These are phyloP conservation scores for Huntiella abstrusa DNA, from an alignment of 2,329 filamentous ascomycete species.

Conservation along the genomic window DNA sequence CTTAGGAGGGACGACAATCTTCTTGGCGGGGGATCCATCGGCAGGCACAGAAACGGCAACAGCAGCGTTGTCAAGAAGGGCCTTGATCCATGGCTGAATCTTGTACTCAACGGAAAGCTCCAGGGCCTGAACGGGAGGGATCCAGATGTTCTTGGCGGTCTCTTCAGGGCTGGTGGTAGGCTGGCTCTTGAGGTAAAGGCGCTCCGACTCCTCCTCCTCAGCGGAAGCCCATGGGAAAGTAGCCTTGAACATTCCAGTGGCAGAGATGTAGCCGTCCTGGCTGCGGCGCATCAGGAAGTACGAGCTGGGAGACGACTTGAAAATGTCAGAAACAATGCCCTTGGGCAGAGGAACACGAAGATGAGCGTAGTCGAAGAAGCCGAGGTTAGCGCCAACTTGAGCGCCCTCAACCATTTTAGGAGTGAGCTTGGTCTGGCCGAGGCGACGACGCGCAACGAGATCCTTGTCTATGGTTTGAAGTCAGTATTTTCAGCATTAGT, in stretches of 20 bases:
- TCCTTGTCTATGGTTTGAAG: conserved; percentile 36
- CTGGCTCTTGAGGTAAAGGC: conserved; percentile 68
- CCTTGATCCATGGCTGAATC: conserved; percentile 72
- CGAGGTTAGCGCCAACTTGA: conserved; percentile 56
- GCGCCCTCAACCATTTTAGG: conserved; percentile 54
- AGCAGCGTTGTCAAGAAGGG: conserved; percentile 74
- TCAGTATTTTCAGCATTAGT: background rate
- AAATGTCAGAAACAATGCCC: conserved; percentile 82
- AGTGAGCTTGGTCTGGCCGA: conserved; percentile 81
- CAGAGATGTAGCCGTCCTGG: conserved; percentile 66
- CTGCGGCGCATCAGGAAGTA: conserved; percentile 95
- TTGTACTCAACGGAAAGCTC: conserved; percentile 71
- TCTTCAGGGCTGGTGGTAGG: conserved; percentile 71
- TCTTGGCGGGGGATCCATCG: conserved; percentile 50
- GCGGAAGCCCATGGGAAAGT: conserved; percentile 62
- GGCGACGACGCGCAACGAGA: conserved; percentile 64
- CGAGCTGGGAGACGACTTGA: conserved; percentile 70
- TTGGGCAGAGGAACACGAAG: conserved; percentile 82
- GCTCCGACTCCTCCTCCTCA: conserved; percentile 56
- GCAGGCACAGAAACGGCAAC: conserved; percentile 40
- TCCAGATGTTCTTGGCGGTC: conserved; percentile 93
- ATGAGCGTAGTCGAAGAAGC: conserved; percentile 89
- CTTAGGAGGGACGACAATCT: conserved; percentile 63
- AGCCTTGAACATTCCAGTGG: conserved; percentile 84
- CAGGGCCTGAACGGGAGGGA: conserved; percentile 65